Percentiles rank a stretch among this genome's conserved stretches.
phyloP scores from a whole-genome alignment of 208 protist species.

The Phytomonas sp. region DNA sequence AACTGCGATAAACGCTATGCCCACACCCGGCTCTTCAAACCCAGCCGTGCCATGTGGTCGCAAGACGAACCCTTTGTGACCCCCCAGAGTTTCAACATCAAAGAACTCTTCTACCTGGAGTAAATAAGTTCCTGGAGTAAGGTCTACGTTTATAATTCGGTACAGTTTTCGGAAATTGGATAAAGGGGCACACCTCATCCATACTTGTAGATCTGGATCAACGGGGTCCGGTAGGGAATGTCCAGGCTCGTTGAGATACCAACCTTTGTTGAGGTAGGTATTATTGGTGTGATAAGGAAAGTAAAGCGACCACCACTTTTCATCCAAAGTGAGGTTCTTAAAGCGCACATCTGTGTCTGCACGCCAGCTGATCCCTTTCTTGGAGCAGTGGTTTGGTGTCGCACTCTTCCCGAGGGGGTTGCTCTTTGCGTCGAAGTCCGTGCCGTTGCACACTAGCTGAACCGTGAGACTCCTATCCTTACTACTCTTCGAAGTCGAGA shows the following conservation, averaged over 20 bases:
- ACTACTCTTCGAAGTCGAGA: slow-evolving; percentile 15
- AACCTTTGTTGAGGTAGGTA: slow-evolving; percentile 70
- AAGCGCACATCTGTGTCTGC: slow-evolving; percentile 89
- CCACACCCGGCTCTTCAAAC: slow-evolving; percentile 31
- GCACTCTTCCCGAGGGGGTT: slow-evolving; percentile 31
- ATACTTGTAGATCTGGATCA: slow-evolving; percentile 97
- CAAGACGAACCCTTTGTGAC: slow-evolving; percentile 93
- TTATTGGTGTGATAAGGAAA: slow-evolving; percentile 63
- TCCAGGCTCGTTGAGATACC: slow-evolving; percentile 76
- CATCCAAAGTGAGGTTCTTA: slow-evolving; percentile 29
- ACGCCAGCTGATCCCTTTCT: slow-evolving; percentile 87
- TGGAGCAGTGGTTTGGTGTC: slow-evolving; percentile 47
- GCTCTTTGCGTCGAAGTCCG: slow-evolving; percentile 44
- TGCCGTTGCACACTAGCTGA: slow-evolving; percentile 61
- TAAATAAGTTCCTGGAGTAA: slow-evolving; percentile 53
- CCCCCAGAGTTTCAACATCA: slow-evolving; percentile 88
- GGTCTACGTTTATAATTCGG: slow-evolving; percentile 80
- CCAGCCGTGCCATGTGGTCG: slow-evolving; percentile 61
- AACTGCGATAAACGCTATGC: slow-evolving; percentile 50
- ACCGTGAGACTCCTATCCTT: slow-evolving; percentile 19
- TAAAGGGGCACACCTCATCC: slow-evolving; percentile 92
- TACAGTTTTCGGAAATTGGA: slow-evolving; percentile 96
- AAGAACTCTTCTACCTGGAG: slow-evolving; percentile 91
- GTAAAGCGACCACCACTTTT: slow-evolving; percentile 54
- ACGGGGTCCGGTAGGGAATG: slow-evolving; percentile 68